These are phyloP conservation scores for Berkeleyomyces rouxiae DNA, from an alignment of 2,329 filamentous ascomycete genomes.

Conservation along the genomic window DNA sequence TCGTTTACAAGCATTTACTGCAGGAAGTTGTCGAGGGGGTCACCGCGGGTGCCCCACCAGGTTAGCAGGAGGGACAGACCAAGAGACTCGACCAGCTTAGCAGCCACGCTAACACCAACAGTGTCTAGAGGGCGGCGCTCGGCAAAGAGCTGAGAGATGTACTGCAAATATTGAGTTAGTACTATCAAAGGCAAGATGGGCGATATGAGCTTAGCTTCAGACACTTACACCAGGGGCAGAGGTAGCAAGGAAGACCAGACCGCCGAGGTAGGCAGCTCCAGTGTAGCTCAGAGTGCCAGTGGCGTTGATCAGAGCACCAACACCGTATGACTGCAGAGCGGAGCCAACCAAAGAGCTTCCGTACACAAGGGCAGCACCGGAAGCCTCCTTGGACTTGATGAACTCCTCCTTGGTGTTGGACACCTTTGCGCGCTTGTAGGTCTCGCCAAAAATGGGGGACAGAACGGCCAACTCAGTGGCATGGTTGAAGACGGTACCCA, in stretches of 20 bases:
- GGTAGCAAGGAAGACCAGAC: slow-evolving; percentile 79
- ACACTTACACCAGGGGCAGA: slow-evolving; percentile 66
- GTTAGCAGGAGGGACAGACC: slow-evolving; percentile 84
- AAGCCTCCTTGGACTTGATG: slow-evolving; percentile 80
- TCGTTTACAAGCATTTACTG: slow-evolving; percentile 4
- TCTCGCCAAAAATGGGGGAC: slow-evolving; percentile 78
- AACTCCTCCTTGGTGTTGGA: slow-evolving; percentile 96
- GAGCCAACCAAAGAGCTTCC: slow-evolving; percentile 81
- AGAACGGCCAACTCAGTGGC: slow-evolving; percentile 76
- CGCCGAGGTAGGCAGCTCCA: slow-evolving; percentile 85
- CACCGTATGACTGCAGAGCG: slow-evolving; percentile 74
- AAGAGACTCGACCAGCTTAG: slow-evolving; percentile 82
- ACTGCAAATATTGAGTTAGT: slow-evolving; percentile 30
- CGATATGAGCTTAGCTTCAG: neutral
- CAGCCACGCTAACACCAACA: slow-evolving; percentile 66
- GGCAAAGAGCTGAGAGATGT: slow-evolving; percentile 70
- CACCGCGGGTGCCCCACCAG: slow-evolving; percentile 94
- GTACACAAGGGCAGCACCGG: slow-evolving; percentile 74
- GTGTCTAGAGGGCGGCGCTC: slow-evolving; percentile 89
- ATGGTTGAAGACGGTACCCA: slow-evolving; percentile 94
- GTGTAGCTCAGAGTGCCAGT: slow-evolving; percentile 93
- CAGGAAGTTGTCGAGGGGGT: slow-evolving; percentile 54
- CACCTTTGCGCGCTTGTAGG: slow-evolving; percentile 80
- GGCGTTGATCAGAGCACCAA: slow-evolving; percentile 81
- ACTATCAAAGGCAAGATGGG: neutral